Evolutionary conservation across 805 yeast genomes (phyloP).

Genomic region (Spathaspora arborariae): DNA sequence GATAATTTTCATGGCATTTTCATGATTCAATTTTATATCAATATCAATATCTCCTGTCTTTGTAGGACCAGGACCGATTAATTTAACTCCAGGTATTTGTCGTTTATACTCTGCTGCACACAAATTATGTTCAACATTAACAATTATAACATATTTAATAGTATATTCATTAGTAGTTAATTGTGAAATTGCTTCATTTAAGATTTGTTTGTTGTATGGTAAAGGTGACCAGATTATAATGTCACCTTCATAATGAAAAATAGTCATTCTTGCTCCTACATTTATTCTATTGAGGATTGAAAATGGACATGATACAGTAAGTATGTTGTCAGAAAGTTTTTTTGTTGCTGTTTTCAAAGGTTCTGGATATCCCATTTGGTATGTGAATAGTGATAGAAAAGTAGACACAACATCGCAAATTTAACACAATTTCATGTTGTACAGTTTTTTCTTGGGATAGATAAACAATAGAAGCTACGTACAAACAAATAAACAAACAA

Average conservation of each 20-base stretch:
- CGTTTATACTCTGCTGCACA: slow-evolving; percentile 52
- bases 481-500: not conserved
- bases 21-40: slow-evolving; percentile 35
- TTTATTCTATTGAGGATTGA: slow-evolving; percentile 24
- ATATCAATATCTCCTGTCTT: slow-evolving; percentile 25
- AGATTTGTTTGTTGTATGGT: slow-evolving; percentile 47
- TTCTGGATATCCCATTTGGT: slow-evolving; percentile 2
- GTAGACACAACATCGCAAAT: too few relatives aligned
- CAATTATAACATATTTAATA: slow-evolving; percentile 50
- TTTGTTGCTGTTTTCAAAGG: slow-evolving; percentile 21
- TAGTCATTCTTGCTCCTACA: slow-evolving; percentile 40
- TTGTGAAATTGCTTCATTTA: slow-evolving; percentile 33
- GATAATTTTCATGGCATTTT: slow-evolving; percentile 29
- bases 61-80: slow-evolving; percentile 49
- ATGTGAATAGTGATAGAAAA: too few relatives aligned
- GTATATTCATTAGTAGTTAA: slow-evolving; percentile 29
- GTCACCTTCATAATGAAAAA: slow-evolving; percentile 26
- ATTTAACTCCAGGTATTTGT: slow-evolving; percentile 45
- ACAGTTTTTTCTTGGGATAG: not conserved
- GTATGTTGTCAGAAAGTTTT: slow-evolving; percentile 29
- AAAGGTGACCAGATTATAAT: slow-evolving; percentile 52
- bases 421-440: not conserved
- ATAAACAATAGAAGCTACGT: not conserved
- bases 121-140: slow-evolving; percentile 62
- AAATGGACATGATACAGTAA: slow-evolving; percentile 31